Percentiles rank a stretch among this genome's conserved stretches.
phyloP scores from a whole-genome alignment of 805 yeast genomes.

The Saturnispora quitensis region DNA sequence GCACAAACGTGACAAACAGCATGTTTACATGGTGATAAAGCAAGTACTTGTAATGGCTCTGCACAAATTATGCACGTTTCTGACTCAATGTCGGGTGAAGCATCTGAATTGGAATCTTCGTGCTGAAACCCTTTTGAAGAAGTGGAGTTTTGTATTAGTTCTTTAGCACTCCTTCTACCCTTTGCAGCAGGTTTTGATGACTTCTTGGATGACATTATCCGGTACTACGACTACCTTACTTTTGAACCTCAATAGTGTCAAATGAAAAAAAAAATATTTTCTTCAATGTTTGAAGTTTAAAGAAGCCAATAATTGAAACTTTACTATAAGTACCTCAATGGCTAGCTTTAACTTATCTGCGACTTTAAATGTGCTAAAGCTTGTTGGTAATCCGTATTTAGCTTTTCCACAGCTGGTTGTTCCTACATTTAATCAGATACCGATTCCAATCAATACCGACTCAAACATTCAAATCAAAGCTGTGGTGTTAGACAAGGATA shows the following conservation, averaged over 20 bases:
- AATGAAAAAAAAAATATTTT: not conserved
- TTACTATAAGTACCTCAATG: conserved; percentile 1
- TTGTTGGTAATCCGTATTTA: conserved; percentile 54
- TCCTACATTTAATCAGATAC: conserved; percentile 34
- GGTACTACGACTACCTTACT: not conserved
- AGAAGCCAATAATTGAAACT: not conserved
- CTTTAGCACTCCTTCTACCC: not conserved
- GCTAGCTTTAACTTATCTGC: conserved; percentile 56
- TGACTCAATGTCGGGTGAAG: conserved; percentile 3
- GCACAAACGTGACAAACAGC: conserved; percentile 75
- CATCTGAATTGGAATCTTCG: not conserved
- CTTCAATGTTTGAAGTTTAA: not conserved
- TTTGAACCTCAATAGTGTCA: not conserved
- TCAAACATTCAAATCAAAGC: conserved; percentile 44
- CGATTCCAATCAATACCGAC: conserved; percentile 15
- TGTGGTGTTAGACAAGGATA: conserved; percentile 86
- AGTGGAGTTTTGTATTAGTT: not conserved
- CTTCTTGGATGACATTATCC: not conserved
- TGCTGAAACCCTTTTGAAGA: not conserved
- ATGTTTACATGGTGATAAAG: conserved; percentile 79
- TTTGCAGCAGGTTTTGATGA: not conserved
- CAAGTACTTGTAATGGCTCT: conserved; percentile 50
- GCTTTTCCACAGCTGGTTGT: conserved; percentile 62
- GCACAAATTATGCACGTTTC: conserved; percentile 76
- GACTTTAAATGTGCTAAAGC: conserved; percentile 54